A percentile compares a stretch with the other conserved stretches of the same genome.
These are phyloP conservation scores for Rugosomyces carneus DNA, from an alignment of 1,284 basidiomycete genomes.

Conservation along the genomic window DNA sequence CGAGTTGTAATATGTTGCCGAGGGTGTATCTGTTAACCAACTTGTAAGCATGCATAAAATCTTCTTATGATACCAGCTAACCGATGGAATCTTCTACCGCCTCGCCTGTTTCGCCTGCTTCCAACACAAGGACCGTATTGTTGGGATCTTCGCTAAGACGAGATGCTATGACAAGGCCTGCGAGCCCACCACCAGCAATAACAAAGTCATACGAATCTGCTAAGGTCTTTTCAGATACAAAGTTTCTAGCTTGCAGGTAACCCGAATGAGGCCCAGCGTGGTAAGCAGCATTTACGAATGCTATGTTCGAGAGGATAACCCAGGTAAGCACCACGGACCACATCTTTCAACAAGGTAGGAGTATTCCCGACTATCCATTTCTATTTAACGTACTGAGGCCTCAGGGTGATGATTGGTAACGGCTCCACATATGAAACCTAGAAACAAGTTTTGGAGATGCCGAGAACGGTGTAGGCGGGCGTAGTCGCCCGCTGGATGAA, in stretches of 20 bases:
- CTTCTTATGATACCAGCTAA: conserved; percentile 21
- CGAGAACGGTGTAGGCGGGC: neutral
- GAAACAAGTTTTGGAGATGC: neutral
- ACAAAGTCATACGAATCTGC: conserved; percentile 49
- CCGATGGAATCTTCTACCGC: conserved; percentile 18
- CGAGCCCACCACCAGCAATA: conserved; percentile 62
- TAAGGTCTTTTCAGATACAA: conserved; percentile 32
- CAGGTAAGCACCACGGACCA: neutral
- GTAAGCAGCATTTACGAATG: neutral
- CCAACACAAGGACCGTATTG: conserved; percentile 64
- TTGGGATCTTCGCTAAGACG: conserved; percentile 64
- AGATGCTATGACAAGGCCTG: conserved; percentile 66
- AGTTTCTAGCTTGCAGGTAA: conserved; percentile 13
- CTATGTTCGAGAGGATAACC: neutral
- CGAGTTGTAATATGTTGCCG: conserved; percentile 36
- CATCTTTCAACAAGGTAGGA: neutral
- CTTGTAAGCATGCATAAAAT: neutral
- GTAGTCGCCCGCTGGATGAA: neutral
- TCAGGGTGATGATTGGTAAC: too few species aligned
- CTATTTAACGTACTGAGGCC: too few species aligned
- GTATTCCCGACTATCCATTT: too few species aligned
- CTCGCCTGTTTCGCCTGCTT: conserved; percentile 59
- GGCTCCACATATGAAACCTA: neutral
- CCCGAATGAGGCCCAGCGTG: neutral
- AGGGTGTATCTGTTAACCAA: conserved; percentile 10